Base-by-base conservation (phyloP, 176 grass and related monocot species). In the Oryza brachyantha region DNA sequence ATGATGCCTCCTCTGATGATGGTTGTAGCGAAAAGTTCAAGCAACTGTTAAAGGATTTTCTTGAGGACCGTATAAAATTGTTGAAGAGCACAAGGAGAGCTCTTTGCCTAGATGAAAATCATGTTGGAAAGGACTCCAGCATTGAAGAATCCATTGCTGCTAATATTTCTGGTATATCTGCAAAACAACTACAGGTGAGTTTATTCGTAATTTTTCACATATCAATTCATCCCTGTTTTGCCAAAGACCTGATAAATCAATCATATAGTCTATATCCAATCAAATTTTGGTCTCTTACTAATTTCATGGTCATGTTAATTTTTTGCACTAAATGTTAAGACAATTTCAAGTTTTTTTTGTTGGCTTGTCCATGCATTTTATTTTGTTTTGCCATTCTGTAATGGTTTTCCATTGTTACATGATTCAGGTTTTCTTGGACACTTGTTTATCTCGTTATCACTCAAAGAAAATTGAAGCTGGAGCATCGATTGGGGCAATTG, bases 371-470 rank as follows among this genome's bases (percentile, higher is more conserved):
- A 31, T 72, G 27, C 12, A 70, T 79, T 74, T 59, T 31, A 8
- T 83, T 46, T 40, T 66, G 58, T 31, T 63, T 38, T n/a, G n/a
- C n/a, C 41, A 9, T 43, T 68, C 4, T 48, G 45, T 79, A 38
- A 55, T 66, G 24, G 57, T 75, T 48, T 54, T 19, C 70, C 31
- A 72, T 78, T 60, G 35, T 21, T 60, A 13, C 32, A 32, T 81
- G 43, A n/a, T 83, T 54, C 68, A 97, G 94, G 91, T 97, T 73
- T 97, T 97, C 72, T 84, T 97, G 73, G 91, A 97, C 66, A 97
- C 89, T 16, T 97, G 94, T 81, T 92, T 92, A 86, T 97, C 80
- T 70, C 91, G 94, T 61, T 97, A 97, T 85, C 84, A 92, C 48
- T 79, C 79, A 21, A 97, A 92, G 85, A 90, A 79, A 87, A 88